A percentile compares a stretch with the other conserved stretches of the same genome.
Evolutionary conservation across 148 eudicot genomes (phyloP).

Genomic region (Rhododendron ferrugineum): DNA sequence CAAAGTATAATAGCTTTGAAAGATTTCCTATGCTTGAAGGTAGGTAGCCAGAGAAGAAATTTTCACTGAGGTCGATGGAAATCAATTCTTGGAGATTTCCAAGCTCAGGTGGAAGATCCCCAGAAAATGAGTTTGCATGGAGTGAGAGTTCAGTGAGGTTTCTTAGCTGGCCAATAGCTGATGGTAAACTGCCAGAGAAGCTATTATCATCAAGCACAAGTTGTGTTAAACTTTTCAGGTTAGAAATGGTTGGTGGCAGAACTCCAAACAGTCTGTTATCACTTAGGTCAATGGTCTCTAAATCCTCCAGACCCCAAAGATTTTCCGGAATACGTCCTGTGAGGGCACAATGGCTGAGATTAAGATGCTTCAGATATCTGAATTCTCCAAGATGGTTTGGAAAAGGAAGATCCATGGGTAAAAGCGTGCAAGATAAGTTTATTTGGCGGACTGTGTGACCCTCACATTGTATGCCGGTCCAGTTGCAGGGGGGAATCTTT

Average conservation of each 20-base stretch:
- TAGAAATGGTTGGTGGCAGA: constrained; percentile 40
- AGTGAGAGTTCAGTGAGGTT: constrained; percentile 66
- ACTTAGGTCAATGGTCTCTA: constrained; percentile 69
- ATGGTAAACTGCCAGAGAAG: constrained; percentile 65
- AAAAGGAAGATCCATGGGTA: constrained; percentile 54
- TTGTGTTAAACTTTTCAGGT: constrained; percentile 37
- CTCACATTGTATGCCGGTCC: constrained; percentile 65
- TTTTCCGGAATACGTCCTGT: constrained; percentile 45
- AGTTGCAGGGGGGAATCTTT: constrained; percentile 50
- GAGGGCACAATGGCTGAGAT: constrained; percentile 67
- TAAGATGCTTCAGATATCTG: constrained; percentile 50
- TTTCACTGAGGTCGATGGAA: constrained; percentile 70
- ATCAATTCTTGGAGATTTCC: constrained; percentile 51
- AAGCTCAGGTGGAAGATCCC: constrained; percentile 64
- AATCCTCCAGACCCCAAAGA: constrained; percentile 52
- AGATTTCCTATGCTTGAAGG: constrained; percentile 61
- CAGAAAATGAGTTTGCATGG: constrained; percentile 52
- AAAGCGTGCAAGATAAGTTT: constrained; percentile 39
- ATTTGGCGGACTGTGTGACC: constrained; percentile 37
- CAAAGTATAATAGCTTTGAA: constrained; percentile 46
- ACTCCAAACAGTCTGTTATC: constrained; percentile 48
- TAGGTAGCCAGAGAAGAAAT: constrained; percentile 61
- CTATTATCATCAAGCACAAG: constrained; percentile 71
- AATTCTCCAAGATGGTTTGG: constrained; percentile 45
- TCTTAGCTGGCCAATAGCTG: constrained; percentile 55